Evolutionary conservation across 2,329 filamentous ascomycete genomes (phyloP), one percentile per base, ranked within the genome.

Genomic region (Arthrobotrys sphaeroides): DNA sequence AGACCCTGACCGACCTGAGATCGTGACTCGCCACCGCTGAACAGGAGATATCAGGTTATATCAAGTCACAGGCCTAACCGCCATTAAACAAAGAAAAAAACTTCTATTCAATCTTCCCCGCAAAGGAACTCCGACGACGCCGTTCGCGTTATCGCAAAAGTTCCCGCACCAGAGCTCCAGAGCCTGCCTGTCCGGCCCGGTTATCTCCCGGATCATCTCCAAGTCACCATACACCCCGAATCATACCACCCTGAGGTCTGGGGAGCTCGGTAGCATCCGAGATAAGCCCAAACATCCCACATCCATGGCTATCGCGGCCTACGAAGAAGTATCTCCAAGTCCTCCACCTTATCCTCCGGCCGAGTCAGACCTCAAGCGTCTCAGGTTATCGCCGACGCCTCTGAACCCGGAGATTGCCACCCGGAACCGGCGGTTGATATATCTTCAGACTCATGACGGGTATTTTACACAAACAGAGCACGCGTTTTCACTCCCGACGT

Each of bases 401-500:
- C 20, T 18, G 18, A 57, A 74, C 55, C 42, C 62, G 2, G 28
- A 74, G 43, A 62, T 68, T 33, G 47, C 62, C 62, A 74, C 28
- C 36, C 61, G 70, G 7, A 74, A 74, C 55, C 55, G 70, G 4
- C 70, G 70, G 20, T 22, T 74, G 18, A 67, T 74, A 51, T 74
- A 74, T 49, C 70, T 74, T 16, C 70, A 68, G 51, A 74, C 33
- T 22, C 53, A 74, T 47, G 62, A 74, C 18, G 70, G 68, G 22
- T 74, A 74, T 36, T 74, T 67, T 31, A 67, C 70, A 31, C 31
- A 40, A 28, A 57, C 70, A 3, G 70, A 74, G 20, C 70, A 74
- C 31, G 70, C 70, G 20, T 74, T 74, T 65, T 74, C 70, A 10
- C 38, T 74, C 24, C 70, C 70, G 12, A 74, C 70, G 22, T 31